A percentile compares a stretch with the other conserved stretches of the same genome.
Conservation (phyloP, 2,329 filamentous ascomycete species). For the Dothideomycetes sp. region DNA sequence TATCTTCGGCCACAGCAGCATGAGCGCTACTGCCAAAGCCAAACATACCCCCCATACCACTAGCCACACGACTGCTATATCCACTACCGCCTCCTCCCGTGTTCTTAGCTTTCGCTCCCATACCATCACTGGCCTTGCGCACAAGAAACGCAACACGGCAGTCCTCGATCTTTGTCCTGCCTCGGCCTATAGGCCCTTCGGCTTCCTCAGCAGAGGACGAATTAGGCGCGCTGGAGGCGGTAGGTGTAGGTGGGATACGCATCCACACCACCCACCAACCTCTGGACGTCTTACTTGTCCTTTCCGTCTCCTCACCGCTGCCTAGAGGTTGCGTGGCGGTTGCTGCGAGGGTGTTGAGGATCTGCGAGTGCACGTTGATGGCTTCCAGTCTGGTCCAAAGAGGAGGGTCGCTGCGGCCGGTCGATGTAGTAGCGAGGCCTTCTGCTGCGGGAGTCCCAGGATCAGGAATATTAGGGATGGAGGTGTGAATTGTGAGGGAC, state of each 20-base stretch:
- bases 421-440: constrained; percentile 17
- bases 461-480: constrained; percentile 53
- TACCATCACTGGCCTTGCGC: constrained; percentile 25
- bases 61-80: constrained; percentile 18
- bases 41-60: constrained; percentile 12
- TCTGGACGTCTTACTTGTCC: constrained; percentile 51
- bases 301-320: constrained; percentile 47
- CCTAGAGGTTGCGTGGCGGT: constrained; percentile 30
- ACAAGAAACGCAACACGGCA: constrained; percentile 33
- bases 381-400: constrained; percentile 47
- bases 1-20: constrained; percentile 18
- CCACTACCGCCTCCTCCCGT: constrained; percentile 13
- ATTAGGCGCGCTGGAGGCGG: constrained; percentile 12
- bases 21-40: constrained; percentile 18
- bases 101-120: constrained; percentile 9
- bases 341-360: constrained; percentile 44
- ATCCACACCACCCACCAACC: constrained; percentile 61
- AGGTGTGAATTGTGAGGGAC: constrained; percentile 47
- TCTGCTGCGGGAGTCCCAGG: constrained; percentile 33
- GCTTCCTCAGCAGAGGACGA: constrained; percentile 5
- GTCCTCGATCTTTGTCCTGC: constrained; percentile 4
- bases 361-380: constrained; percentile 49
- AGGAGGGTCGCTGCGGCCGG: constrained; percentile 12
- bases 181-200: constrained; percentile 1
- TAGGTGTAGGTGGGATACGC: constrained; percentile 28